phyloP scores from a whole-genome alignment of 352 stramenopile species.

The Blastocystis sp. region DNA sequence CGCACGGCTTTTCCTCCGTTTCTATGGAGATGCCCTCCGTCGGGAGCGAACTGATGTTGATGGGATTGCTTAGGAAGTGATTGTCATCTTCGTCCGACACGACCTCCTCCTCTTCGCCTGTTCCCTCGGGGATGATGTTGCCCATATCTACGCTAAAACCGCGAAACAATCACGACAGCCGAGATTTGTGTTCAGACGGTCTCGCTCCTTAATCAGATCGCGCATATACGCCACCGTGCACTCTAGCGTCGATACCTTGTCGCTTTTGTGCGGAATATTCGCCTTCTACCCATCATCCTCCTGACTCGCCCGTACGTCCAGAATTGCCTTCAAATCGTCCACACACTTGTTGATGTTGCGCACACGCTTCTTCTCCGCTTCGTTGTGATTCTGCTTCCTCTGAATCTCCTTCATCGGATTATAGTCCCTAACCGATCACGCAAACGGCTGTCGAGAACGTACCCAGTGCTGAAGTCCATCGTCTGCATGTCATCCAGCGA shows the following conservation, averaged over 20 bases:
- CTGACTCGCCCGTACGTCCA: not conserved
- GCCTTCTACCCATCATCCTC: conserved; percentile 24
- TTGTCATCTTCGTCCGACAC: conserved; percentile 63
- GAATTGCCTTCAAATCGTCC: conserved; percentile 57
- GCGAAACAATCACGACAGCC: conserved; percentile 13
- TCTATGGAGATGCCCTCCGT: conserved; percentile 22
- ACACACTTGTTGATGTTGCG: conserved; percentile 68
- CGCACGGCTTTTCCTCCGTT: conserved; percentile 9
- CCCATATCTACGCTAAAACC: conserved; percentile 27
- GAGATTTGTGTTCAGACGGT: conserved; percentile 63
- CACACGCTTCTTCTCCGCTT: conserved; percentile 61
- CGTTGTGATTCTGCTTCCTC: conserved; percentile 64
- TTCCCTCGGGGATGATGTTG: conserved; percentile 19
- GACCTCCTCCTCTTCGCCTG: conserved; percentile 36
- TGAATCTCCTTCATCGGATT: conserved; percentile 53
- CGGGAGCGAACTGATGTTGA: not conserved
- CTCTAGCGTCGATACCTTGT: conserved; percentile 62
- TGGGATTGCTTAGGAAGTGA: conserved; percentile 39
- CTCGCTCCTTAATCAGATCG: conserved; percentile 62
- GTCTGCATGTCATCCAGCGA: not conserved
- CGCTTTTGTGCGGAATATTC: conserved; percentile 56
- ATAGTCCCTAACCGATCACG: conserved; percentile 29
- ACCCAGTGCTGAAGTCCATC: conserved; percentile 19
- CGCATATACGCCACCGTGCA: conserved; percentile 56
- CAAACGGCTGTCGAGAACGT: not conserved